Base-by-base conservation (phyloP, 1,139 yeast genomes). In the Kluyveromyces sp. region DNA sequence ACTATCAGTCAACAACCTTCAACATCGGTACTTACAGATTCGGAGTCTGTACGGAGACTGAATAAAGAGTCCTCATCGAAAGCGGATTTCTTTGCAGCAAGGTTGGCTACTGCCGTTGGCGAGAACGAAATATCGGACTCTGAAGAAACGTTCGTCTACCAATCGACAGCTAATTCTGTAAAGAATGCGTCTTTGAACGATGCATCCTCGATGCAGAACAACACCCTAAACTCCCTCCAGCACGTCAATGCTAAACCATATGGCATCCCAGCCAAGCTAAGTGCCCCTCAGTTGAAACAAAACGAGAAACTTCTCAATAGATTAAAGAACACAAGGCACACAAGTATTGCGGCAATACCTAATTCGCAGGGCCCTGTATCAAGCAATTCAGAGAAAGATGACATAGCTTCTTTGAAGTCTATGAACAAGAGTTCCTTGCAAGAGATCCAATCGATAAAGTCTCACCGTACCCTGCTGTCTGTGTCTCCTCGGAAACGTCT, bases 71-170 rank as follows among this genome's bases (percentile, higher is more conserved):
- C 53, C 50, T 61, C 70, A 6, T 68, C 95, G 4, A 78, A 89
- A 60, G 92, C 96, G 0, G 97, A 90, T 59, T 81, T 87, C 49
- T 90, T 90, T 67, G 97, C 97, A 8, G 97, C 97, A 0, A 84
- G 84, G 57, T 71, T 90, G 52, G 97, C 97, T 5, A 83, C 89
- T 53, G 97, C 97, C 0, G 95, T 90, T 6, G 96, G 87, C 56
- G 96, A 88, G 57, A 88, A 79, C 28, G 89, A 85, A 50, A 78
- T 84, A 41, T 82, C 90, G 37, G 97, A 88, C 62, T 81, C 90
- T 38, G 96, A 89, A 56, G 97, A 92, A 64, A 87, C 96, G 1
- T 90, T 90, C 72, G 96, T 90, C 8, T 90, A 90, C 63, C 97
- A 89, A 57, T 65, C 72, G 1, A 69, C 71, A 4, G 70, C 67